A percentile compares a stretch with the other conserved stretches of the same genome.
These are phyloP conservation scores for Kingdonia uniflora DNA, from an alignment of 164 flowering plant genomes.

Conservation along the genomic window DNA sequence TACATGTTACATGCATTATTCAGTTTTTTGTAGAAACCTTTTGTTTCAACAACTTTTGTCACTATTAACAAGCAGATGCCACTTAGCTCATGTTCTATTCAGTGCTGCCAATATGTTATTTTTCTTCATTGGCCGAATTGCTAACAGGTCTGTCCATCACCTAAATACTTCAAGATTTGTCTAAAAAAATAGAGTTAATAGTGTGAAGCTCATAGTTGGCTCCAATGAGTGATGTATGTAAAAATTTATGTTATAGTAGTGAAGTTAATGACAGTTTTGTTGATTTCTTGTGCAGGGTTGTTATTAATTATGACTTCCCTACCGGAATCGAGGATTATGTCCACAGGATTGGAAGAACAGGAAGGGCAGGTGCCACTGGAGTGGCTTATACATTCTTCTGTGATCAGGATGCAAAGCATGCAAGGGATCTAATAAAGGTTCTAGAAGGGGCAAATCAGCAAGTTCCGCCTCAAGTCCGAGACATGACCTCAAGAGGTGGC, in stretches of 20 bases:
- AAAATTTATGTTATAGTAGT: too few relatives aligned
- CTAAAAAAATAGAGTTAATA: too few relatives aligned
- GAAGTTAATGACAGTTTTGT: not conserved
- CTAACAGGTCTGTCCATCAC: too few relatives aligned
- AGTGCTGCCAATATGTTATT: too few relatives aligned
- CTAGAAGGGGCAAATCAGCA: slow-evolving; percentile 78
- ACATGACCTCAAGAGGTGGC: slow-evolving; percentile 65
- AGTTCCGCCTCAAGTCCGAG: slow-evolving; percentile 68
- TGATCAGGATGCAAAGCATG: slow-evolving; percentile 73
- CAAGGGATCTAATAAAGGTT: slow-evolving; percentile 68
- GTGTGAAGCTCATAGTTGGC: not conserved
- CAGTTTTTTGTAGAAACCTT: too few relatives aligned
- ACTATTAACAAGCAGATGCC: too few relatives aligned
- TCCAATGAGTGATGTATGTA: too few relatives aligned
- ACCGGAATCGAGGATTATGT: slow-evolving; percentile 91
- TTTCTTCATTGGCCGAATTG: too few relatives aligned
- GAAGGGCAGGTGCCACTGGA: slow-evolving; percentile 94
- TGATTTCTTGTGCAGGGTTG: slow-evolving; percentile 44
- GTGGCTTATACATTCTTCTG: slow-evolving; percentile 64
- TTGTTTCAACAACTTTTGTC: too few relatives aligned
- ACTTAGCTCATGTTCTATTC: too few relatives aligned
- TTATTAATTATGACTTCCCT: slow-evolving; percentile 87
- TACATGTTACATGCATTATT: too few relatives aligned
- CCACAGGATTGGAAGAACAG: slow-evolving; percentile 92
- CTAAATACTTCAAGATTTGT: too few relatives aligned